Evolutionary conservation across 345 rosid species (phyloP), one percentile per base, ranked within the genome.

Genomic region (Salix koriyanagi): DNA sequence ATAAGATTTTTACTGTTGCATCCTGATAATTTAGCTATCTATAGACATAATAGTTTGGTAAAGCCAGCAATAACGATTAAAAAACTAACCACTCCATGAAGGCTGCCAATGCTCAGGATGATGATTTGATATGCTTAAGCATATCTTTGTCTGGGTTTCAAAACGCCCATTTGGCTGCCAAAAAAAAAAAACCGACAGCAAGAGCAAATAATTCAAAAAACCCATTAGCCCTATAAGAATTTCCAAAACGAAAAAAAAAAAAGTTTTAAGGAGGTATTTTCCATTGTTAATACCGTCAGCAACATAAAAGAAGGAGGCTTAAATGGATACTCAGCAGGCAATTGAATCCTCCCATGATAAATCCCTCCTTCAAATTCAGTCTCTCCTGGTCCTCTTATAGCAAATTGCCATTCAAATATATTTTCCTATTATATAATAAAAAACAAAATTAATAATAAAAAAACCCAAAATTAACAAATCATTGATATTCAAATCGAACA

Each of bases 51-150:
- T 58, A 23, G 23, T 58, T 58, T 58, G 64, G 11, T 23, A 23
- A 10, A 23, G 64, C 64, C 64, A 58, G 23, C 28, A n/a, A 58
- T 23, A 23, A 25, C 12, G 3, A 56, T n/a, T 23, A 11, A 60
- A 36, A 76, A 70, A 74, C 83, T 82, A 83, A 95, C 99, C 97
- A 73, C 99, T 93, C 99, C 99, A 95, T 25, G 99, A 95, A 62
- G 99, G 99, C 85, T 91, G 99, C 97, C 99, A 95, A 70, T 95
- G 99, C 89, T 95, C 97, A 1, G 99, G 99, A 84, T 95, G 99
- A 80, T 95, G 93, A 87, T 91, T 93, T 2, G 98, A 94, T 77
- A 94, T 94, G 87, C 98, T 94, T 75, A 94, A 80, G 87, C 98
- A 94, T 79, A 94, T 91, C 86, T 92, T 94, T 6, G 98, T 94